Conservation (phyloP, 805 yeast species). For the Candida easanensis region DNA sequence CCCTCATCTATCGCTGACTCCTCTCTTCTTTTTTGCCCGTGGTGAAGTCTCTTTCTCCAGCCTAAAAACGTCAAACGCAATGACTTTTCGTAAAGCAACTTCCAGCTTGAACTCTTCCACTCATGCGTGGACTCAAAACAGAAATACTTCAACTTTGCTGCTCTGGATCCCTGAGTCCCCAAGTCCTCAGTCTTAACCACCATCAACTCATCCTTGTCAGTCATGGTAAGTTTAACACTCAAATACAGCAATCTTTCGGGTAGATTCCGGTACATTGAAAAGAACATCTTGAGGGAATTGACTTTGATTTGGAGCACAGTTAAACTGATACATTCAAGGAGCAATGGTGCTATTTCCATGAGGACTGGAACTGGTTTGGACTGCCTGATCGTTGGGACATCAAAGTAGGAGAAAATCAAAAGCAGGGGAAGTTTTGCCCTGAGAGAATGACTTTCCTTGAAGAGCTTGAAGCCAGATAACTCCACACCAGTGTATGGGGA, state of each 20-base stretch:
- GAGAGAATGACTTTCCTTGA: background rate
- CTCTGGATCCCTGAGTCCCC: background rate
- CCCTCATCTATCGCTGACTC: background rate
- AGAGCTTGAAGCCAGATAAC: background rate
- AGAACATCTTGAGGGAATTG: background rate
- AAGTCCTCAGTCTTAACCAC: background rate
- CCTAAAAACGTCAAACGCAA: too few species aligned
- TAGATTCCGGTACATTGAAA: background rate
- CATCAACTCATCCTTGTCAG: background rate
- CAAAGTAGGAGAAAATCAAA: background rate
- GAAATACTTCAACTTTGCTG: background rate
- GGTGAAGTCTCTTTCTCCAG: too few species aligned
- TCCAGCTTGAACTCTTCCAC: background rate
- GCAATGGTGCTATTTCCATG: background rate
- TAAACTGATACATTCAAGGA: background rate
- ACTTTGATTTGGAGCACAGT: background rate
- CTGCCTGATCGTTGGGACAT: background rate
- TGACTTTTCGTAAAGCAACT: too few species aligned
- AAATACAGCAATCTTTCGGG: background rate
- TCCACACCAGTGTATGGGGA: background rate
- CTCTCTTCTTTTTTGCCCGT: background rate
- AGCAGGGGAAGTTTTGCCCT: background rate
- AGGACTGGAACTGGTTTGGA: background rate
- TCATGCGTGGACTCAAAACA: background rate
- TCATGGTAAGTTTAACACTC: background rate